Evolutionary conservation across 208 protist species (phyloP).

Genomic region (Polymyxa betae): DNA sequence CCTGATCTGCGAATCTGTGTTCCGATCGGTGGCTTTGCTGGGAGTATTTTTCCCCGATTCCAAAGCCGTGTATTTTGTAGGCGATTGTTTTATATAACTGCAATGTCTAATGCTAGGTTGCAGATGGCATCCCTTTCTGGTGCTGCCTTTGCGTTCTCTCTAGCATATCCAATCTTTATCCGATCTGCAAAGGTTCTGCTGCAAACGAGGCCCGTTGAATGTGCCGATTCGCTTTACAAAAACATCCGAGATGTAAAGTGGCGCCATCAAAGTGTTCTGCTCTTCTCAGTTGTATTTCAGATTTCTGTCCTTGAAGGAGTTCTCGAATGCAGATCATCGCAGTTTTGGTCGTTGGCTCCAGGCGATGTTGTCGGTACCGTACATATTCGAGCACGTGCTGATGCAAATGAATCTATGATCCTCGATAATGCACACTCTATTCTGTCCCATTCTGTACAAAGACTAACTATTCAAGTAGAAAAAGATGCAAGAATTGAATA

Average conservation of each 20-base stretch:
- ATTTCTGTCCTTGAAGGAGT: conserved; percentile 21
- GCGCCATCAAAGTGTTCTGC: background rate
- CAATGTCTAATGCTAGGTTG: background rate
- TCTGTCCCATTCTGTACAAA: background rate
- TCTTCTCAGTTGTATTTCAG: background rate
- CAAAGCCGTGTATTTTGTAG: conserved; percentile 25
- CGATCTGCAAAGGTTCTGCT: background rate
- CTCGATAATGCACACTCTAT: conserved; percentile 23
- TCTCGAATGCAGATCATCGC: background rate
- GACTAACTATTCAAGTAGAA: conserved; percentile 38
- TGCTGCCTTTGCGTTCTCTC: background rate
- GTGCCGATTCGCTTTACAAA: background rate
- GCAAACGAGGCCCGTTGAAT: background rate
- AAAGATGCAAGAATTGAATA: conserved; percentile 28
- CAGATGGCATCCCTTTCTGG: background rate
- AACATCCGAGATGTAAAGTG: background rate
- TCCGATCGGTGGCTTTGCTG: background rate
- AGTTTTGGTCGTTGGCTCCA: conserved; percentile 12
- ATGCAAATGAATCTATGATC: background rate
- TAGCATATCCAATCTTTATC: background rate
- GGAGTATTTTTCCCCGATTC: background rate
- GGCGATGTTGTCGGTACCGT: conserved; percentile 35
- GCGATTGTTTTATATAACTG: background rate
- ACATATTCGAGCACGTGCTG: background rate
- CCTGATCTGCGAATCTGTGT: background rate